Conservation (phyloP, 805 yeast species). For the Saturnispora galanensis region DNA sequence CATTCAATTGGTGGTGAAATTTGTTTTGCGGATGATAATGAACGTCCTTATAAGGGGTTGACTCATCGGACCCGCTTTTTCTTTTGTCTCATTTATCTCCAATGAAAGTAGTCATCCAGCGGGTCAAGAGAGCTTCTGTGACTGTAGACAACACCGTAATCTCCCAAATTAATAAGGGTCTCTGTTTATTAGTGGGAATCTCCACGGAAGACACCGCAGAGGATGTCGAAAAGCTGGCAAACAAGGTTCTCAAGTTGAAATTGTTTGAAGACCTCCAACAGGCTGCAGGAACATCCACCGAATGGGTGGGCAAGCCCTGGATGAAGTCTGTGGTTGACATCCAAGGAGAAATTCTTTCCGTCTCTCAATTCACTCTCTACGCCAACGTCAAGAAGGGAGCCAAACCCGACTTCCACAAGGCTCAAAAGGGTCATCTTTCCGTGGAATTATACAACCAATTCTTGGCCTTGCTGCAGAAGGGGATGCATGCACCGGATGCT, state of each 20-base stretch:
- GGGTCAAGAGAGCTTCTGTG: conserved; percentile 83
- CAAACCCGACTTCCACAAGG: conserved; percentile 89
- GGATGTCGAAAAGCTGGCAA: conserved; percentile 61
- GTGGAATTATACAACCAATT: conserved; percentile 43
- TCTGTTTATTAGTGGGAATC: conserved; percentile 78
- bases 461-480: conserved; percentile 34
- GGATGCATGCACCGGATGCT: conserved; percentile 45
- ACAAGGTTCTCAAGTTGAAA: conserved; percentile 54
- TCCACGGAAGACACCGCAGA: conserved; percentile 65
- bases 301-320: conserved; percentile 68
- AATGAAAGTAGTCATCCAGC: conserved; percentile 88
- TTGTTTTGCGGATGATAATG: no score
- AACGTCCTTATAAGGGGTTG: no score
- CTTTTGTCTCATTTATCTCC: background rate
- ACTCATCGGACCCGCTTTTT: background rate
- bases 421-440: conserved; percentile 69
- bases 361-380: conserved; percentile 86
- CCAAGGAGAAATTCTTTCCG: conserved; percentile 67
- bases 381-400: conserved; percentile 85
- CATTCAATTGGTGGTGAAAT: no score
- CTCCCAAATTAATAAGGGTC: conserved; percentile 68
- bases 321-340: conserved; percentile 54
- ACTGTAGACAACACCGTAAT: conserved; percentile 63
- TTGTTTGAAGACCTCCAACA: conserved; percentile 52
- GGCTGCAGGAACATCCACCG: conserved; percentile 34